A percentile compares a stretch with the other conserved stretches of the same genome.
phyloP scores from a whole-genome alignment of 192 early-diverging fungal genomes.

The Diversispora eburnea region DNA sequence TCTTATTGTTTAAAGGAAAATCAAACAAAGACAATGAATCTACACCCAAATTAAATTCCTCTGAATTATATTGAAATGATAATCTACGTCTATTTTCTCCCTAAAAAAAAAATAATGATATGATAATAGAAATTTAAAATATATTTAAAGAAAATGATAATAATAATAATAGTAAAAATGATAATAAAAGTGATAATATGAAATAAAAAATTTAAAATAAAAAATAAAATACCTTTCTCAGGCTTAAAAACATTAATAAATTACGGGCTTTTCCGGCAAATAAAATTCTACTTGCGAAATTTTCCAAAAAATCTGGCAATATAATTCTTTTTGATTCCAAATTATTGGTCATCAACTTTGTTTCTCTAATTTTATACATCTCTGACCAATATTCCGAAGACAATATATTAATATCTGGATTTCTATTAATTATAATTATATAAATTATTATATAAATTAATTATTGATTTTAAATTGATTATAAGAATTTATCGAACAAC shows the following conservation, averaged over 20 bases:
- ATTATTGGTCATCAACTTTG: not conserved
- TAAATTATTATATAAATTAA: too few relatives aligned
- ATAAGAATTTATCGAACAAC: not conserved
- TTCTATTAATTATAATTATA: too few relatives aligned
- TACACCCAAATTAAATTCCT: not conserved
- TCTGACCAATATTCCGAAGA: slow-evolving; percentile 33
- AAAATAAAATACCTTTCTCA: slow-evolving; percentile 20
- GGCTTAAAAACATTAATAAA: slow-evolving; percentile 20
- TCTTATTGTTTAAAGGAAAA: not conserved
- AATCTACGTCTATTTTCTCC: not conserved
- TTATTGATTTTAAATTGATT: too few relatives aligned
- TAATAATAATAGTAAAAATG: not conserved
- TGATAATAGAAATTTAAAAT: not conserved
- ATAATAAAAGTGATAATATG: not conserved
- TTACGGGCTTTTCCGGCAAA: slow-evolving; percentile 34
- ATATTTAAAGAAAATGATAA: too few relatives aligned
- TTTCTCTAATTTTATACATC: slow-evolving; percentile 29
- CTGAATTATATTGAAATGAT: slow-evolving; percentile 9
- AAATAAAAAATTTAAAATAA: not conserved
- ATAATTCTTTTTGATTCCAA: not conserved
- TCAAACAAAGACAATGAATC: slow-evolving; percentile 2
- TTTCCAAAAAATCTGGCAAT: slow-evolving; percentile 25
- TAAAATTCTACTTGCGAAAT: slow-evolving; percentile 22
- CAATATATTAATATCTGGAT: not conserved
- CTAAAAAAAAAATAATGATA: not conserved